Conservation (phyloP, 1,284 basidiomycete genomes). For the Cronartium quercuum region DNA sequence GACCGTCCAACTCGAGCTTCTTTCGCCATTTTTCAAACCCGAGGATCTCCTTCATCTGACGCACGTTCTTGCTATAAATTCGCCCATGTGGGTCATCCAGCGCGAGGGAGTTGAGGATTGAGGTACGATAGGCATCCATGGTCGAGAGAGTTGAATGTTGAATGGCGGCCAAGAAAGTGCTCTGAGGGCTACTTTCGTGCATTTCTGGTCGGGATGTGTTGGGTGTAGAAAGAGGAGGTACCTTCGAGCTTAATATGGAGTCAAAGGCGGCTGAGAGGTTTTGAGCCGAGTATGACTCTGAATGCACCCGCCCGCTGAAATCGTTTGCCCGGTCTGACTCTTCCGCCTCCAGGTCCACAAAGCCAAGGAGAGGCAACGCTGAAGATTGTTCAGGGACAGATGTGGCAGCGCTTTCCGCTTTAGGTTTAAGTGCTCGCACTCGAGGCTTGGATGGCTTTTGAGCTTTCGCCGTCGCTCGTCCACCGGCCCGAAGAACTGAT, state of each 20-base stretch:
- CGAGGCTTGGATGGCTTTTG: not conserved
- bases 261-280: conserved; percentile 24
- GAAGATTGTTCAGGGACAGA: not conserved
- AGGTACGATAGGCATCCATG: conserved; percentile 3
- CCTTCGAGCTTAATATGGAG: not conserved
- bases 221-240: not conserved
- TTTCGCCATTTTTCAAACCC: conserved; percentile 33
- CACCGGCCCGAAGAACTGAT: not conserved
- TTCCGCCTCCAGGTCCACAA: not conserved
- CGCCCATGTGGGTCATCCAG: conserved; percentile 15
- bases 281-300: conserved; percentile 29
- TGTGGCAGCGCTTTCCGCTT: not conserved
- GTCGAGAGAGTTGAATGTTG: conserved; percentile 22
- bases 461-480: not conserved
- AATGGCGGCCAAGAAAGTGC: not conserved
- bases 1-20: not conserved
- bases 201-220: not conserved
- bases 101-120: conserved; percentile 13
- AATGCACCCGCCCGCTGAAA: conserved; percentile 26
- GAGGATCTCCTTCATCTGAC: conserved; percentile 33
- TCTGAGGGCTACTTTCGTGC: not conserved
- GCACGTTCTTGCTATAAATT: conserved; percentile 32
- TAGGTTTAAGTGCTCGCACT: not conserved
- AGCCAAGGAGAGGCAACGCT: not conserved
- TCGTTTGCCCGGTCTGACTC: not conserved